phyloP scores from a whole-genome alignment of 2,329 filamentous ascomycete species.

The Claviceps fusiformis region DNA sequence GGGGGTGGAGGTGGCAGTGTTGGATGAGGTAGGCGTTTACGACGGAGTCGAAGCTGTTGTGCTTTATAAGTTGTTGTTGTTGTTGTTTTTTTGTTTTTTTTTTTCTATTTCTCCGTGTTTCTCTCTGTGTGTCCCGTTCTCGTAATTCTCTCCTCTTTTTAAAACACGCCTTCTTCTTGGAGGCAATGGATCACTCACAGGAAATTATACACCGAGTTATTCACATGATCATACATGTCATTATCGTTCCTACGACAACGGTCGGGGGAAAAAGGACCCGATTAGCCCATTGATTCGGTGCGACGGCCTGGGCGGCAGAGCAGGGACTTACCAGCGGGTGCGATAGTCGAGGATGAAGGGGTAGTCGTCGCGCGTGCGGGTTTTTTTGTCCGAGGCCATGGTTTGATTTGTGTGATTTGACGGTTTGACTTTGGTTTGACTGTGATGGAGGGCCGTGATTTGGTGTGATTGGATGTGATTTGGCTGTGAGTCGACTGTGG shows the following conservation, averaged over 20 bases:
- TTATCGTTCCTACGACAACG: slow-evolving; percentile 59
- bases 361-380: slow-evolving; percentile 58
- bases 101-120: too few relatives aligned
- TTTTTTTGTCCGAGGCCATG: slow-evolving; percentile 28
- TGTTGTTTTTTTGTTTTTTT: too few relatives aligned
- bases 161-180: too few relatives aligned
- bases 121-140: too few relatives aligned
- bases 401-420: neutral
- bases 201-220: slow-evolving; percentile 78
- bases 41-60: slow-evolving; percentile 63
- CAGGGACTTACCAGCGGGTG: slow-evolving; percentile 57
- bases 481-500: too few relatives aligned
- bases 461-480: too few relatives aligned
- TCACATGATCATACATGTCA: slow-evolving; percentile 90
- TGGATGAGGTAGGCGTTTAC: slow-evolving; percentile 81
- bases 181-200: slow-evolving; percentile 32
- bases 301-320: too few relatives aligned
- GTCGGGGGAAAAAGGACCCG: too few relatives aligned
- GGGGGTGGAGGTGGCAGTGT: slow-evolving; percentile 60
- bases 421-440: too few relatives aligned
- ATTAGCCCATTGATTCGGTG: neutral
- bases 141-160: neutral
- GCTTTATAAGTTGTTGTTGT: neutral
- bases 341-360: slow-evolving; percentile 67
- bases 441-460: too few relatives aligned